Evolutionary conservation across 352 stramenopile genomes (phyloP).

Genomic region (Peronosclerospora sorghi): DNA sequence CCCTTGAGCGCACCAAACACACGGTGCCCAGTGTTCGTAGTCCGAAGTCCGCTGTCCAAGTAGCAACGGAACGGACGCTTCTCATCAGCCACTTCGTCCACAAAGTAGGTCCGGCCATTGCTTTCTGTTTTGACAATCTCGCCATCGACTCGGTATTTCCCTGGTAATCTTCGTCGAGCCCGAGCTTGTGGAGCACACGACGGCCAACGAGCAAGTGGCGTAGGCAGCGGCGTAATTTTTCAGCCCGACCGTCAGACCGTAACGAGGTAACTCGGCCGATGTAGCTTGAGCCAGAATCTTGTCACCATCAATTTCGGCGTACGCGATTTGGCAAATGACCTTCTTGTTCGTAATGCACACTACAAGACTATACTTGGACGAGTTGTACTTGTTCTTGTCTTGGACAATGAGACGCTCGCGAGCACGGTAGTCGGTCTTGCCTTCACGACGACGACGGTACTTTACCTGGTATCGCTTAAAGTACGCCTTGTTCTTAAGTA

Average conservation of each 20-base stretch:
- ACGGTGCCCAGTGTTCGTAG: conserved; percentile 96
- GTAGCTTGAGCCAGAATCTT: conserved; percentile 90
- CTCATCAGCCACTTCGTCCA: conserved; percentile 97
- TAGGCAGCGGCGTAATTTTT: conserved; percentile 99
- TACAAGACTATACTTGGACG: conserved; percentile 95
- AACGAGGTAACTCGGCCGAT: conserved; percentile 94
- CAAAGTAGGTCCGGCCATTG: conserved; percentile 97
- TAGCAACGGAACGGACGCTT: conserved; percentile 97
- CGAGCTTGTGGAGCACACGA: conserved; percentile 95
- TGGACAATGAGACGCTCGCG: conserved; percentile 97
- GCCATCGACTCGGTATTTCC: conserved; percentile 91
- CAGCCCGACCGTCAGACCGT: conserved; percentile 93
- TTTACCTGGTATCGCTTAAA: conserved; percentile 99
- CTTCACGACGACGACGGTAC: conserved; percentile 95
- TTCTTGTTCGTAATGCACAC: conserved; percentile 94
- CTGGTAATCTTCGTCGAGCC: conserved; percentile 96
- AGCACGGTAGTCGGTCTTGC: conserved; percentile 99
- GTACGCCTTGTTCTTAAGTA: conserved; percentile 99
- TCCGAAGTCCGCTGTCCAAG: conserved; percentile 95
- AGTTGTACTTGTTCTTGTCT: conserved; percentile 99
- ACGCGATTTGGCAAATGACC: conserved; percentile 98
- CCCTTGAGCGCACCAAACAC: conserved; percentile 99
- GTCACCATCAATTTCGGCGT: conserved; percentile 97
- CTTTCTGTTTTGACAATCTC: conserved; percentile 91
- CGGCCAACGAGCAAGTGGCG: conserved; percentile 93